Percentiles rank a stretch among this genome's conserved stretches.
Conservation (phyloP, 495 filamentous ascomycete species). For the Tuber indicum region DNA sequence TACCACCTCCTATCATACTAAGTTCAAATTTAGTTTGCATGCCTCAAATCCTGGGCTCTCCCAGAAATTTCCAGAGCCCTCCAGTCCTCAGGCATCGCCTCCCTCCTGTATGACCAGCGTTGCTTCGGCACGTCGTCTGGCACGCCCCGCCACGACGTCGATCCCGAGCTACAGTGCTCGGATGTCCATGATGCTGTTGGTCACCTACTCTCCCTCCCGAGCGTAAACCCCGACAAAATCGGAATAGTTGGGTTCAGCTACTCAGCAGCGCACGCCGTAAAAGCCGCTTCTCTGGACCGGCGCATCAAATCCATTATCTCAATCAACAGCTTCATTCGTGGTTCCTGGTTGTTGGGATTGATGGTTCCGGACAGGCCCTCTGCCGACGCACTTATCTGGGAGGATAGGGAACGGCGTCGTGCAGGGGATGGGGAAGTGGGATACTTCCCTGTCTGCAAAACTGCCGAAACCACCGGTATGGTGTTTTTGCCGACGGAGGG, state of each 20-base stretch:
- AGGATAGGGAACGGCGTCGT: slow-evolving; percentile 8
- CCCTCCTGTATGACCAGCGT: slow-evolving; percentile 24
- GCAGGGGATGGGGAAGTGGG: slow-evolving; percentile 8
- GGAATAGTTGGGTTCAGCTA: slow-evolving; percentile 15
- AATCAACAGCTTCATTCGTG: background rate
- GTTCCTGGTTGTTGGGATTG: background rate
- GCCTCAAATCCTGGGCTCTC: slow-evolving; percentile 23
- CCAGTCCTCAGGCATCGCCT: slow-evolving; percentile 13
- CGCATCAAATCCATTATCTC: slow-evolving; percentile 17
- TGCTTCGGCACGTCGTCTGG: slow-evolving; percentile 18
- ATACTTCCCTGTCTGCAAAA: slow-evolving; percentile 2
- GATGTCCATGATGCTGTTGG: slow-evolving; percentile 15
- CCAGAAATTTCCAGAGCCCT: slow-evolving; percentile 10
- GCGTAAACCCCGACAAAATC: slow-evolving; percentile 13
- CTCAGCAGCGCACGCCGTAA: slow-evolving; percentile 8
- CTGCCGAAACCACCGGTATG: background rate
- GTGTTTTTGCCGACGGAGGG: background rate
- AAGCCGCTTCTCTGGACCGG: slow-evolving; percentile 11
- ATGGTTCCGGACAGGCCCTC: background rate
- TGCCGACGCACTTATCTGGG: slow-evolving; percentile 1
- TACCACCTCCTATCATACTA: background rate
- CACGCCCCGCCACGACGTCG: slow-evolving; percentile 11
- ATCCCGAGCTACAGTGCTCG: slow-evolving; percentile 13
- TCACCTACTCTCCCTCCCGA: slow-evolving; percentile 10
- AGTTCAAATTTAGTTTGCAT: background rate